phyloP scores from a whole-genome alignment of 352 stramenopile species.

The Globisporangium acanthophoron region DNA sequence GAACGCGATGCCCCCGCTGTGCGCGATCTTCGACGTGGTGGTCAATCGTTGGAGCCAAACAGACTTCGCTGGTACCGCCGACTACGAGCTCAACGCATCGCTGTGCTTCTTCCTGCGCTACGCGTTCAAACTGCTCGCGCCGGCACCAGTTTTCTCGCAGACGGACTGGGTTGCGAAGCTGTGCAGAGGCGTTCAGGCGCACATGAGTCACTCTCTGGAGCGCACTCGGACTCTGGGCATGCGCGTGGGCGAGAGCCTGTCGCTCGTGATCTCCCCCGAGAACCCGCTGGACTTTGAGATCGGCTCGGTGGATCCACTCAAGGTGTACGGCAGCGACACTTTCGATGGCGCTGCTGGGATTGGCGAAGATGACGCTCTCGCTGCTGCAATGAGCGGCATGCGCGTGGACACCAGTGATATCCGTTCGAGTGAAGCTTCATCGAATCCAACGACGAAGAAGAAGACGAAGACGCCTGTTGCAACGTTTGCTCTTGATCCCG shows the following conservation, averaged over 20 bases:
- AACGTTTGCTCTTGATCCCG: conserved; percentile 39
- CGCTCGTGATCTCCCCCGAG: conserved; percentile 48
- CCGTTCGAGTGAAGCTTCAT: not conserved
- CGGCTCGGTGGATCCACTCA: conserved; percentile 29
- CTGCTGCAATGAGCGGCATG: not conserved
- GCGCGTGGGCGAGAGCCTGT: conserved; percentile 65
- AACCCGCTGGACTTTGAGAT: conserved; percentile 65
- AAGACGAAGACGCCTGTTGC: not conserved
- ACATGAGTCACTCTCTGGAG: conserved; percentile 64
- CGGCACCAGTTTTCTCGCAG: conserved; percentile 16
- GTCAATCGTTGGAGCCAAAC: conserved; percentile 51
- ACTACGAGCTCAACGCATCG: conserved; percentile 53
- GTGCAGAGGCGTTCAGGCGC: conserved; percentile 66
- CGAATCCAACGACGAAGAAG: conserved; percentile 4
- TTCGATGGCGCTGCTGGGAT: conserved; percentile 12
- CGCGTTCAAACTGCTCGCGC: conserved; percentile 29
- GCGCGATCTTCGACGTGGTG: conserved; percentile 49
- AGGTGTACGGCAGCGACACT: conserved; percentile 24
- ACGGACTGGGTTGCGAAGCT: conserved; percentile 61
- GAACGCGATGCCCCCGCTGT: conserved; percentile 16
- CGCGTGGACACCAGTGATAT: not conserved
- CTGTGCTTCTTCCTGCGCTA: conserved; percentile 68
- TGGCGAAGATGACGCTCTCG: not conserved
- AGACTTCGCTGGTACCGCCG: conserved; percentile 37
- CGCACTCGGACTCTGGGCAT: conserved; percentile 55